Percentiles rank a stretch among this genome's conserved stretches.
Evolutionary conservation across 257 asterid species (phyloP).

Genomic region (Cordia subcordata): DNA sequence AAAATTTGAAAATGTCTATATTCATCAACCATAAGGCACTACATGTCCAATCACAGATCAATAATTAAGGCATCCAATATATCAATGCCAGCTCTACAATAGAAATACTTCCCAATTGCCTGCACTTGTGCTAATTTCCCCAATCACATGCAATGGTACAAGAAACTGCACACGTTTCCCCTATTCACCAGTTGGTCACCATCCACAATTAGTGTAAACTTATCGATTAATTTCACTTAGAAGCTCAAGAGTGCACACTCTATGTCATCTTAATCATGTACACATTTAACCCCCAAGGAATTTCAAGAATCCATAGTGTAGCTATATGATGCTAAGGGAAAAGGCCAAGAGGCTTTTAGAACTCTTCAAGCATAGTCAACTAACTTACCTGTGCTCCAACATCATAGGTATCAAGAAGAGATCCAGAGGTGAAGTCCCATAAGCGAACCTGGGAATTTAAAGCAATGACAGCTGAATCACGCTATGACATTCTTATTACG

Average conservation of each 20-base stretch:
- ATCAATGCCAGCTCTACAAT: too few species aligned
- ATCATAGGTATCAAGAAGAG: constrained; percentile 79
- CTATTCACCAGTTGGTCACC: background rate
- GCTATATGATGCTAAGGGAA: background rate
- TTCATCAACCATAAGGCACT: background rate
- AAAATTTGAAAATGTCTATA: constrained; percentile 3
- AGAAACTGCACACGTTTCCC: background rate
- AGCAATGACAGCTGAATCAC: constrained; percentile 1
- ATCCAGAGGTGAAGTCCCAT: constrained; percentile 77
- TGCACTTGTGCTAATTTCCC: too few species aligned
- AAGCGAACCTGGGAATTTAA: constrained; percentile 64
- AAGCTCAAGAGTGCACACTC: background rate
- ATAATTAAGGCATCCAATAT: background rate
- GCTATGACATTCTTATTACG: background rate
- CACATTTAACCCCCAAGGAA: constrained; percentile 1
- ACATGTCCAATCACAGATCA: too few species aligned
- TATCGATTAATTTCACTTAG: too few species aligned
- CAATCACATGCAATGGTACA: background rate
- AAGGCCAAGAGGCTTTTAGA: constrained; percentile 12
- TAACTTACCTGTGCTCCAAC: constrained; percentile 57
- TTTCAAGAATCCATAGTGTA: background rate
- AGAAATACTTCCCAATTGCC: too few species aligned
- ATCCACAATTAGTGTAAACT: background rate
- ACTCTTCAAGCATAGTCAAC: constrained; percentile 3
- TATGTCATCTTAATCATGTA: background rate